phyloP scores from a whole-genome alignment of 768 basidiomycete genomes.

The Suillus sp. region DNA sequence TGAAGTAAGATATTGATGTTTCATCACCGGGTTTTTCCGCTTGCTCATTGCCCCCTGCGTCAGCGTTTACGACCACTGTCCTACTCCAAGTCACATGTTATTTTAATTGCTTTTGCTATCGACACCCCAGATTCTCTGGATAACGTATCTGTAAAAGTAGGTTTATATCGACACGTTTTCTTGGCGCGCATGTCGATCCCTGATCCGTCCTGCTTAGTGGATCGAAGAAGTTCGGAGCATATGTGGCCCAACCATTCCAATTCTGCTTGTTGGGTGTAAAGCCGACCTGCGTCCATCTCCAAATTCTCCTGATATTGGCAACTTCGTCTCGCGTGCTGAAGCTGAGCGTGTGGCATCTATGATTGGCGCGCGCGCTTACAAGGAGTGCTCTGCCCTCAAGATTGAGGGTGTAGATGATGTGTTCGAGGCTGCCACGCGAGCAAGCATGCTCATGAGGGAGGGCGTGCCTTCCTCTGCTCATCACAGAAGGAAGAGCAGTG shows the following conservation, averaged over 20 bases:
- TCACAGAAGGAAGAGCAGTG: conserved; percentile 57
- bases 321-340: conserved; percentile 74
- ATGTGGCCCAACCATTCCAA: conserved; percentile 90
- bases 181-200: conserved; percentile 18
- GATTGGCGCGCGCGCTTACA: conserved; percentile 93
- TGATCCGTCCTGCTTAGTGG: conserved; percentile 60
- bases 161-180: conserved; percentile 20
- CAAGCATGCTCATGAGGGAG: conserved; percentile 94
- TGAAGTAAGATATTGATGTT: conserved; percentile 55
- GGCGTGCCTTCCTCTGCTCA: conserved; percentile 61
- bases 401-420: conserved; percentile 95
- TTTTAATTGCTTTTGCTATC: conserved; percentile 95
- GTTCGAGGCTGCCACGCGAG: conserved; percentile 95
- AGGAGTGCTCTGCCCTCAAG: conserved; percentile 90
- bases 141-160: conserved; percentile 90
- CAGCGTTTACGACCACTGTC: conserved; percentile 94
- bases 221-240: conserved; percentile 98
- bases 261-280: conserved; percentile 96
- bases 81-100: conserved; percentile 98
- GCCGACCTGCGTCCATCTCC: conserved; percentile 79
- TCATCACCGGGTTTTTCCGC: neutral
- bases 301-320: conserved; percentile 46
- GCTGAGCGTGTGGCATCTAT: conserved; percentile 79
- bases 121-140: conserved; percentile 97
- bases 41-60: conserved; percentile 12